Evolutionary conservation across 2,329 filamentous ascomycete genomes (phyloP).

Genomic region (Aspergillus pseudoglaucus): DNA sequence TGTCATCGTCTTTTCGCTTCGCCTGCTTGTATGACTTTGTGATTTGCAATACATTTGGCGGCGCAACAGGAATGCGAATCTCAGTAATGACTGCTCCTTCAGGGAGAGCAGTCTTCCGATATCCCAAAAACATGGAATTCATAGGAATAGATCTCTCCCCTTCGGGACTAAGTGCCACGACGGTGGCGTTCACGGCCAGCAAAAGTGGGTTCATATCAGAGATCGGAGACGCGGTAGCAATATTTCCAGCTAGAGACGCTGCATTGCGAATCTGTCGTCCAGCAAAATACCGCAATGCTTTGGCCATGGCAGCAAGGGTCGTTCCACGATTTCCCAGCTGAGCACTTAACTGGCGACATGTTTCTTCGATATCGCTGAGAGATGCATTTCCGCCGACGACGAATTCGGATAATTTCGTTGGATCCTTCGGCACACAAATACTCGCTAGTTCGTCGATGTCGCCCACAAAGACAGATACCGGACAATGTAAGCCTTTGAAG

Average conservation of each 20-base stretch:
- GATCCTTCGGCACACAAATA: background rate
- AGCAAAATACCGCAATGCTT: constrained; percentile 52
- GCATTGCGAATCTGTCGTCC: constrained; percentile 94
- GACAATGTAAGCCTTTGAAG: constrained; percentile 81
- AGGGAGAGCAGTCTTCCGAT: constrained; percentile 52
- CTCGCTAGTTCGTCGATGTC: constrained; percentile 72
- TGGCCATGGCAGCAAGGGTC: constrained; percentile 74
- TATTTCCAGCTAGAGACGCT: constrained; percentile 90
- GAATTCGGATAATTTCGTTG: too few species aligned
- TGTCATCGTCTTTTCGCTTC: constrained; percentile 96
- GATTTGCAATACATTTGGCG: constrained; percentile 25
- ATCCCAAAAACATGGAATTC: constrained; percentile 43
- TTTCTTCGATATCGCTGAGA: background rate
- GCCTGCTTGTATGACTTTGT: constrained; percentile 70
- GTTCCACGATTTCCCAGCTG: constrained; percentile 60
- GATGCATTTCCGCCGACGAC: too few species aligned
- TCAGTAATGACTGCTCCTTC: constrained; percentile 77
- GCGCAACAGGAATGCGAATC: constrained; percentile 77
- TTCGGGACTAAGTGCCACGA: background rate
- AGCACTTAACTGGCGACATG: background rate
- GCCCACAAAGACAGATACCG: constrained; percentile 75
- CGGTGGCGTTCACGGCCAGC: constrained; percentile 62
- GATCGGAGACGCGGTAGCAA: constrained; percentile 91
- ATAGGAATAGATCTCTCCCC: constrained; percentile 81
- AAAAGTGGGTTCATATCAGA: constrained; percentile 94